Evolutionary conservation across 2,329 filamentous ascomycete genomes (phyloP), one percentile per base, ranked within the genome.

Genomic region (Venturia effusa): DNA sequence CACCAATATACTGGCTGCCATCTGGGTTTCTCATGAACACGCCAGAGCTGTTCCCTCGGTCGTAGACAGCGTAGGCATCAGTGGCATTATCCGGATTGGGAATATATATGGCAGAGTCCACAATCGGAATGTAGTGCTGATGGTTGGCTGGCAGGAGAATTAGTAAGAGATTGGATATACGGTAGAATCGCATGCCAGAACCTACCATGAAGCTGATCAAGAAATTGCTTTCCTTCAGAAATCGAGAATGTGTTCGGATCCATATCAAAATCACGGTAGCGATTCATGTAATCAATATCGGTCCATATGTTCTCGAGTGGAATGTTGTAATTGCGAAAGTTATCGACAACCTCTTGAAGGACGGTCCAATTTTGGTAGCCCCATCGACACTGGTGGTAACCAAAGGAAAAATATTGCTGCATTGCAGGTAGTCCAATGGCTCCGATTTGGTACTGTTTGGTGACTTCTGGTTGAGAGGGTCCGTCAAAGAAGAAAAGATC

Each of bases 341-440:
- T 79, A 59, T 81, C 74, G 39, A 83, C 77, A 13, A 84, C 79
- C 67, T 82, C 82, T 67, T 87, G 81, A 3, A 90, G 71, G 34
- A 84, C 80, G 1, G 83, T 82, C 84, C 88, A 91, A 69, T 89
- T 90, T 45, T 81, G 77, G 72, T 94, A 94, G 0, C 90, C 90
- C 86, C 90, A 94, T 65, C 89, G 82, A 69, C 89, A 93, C 72
- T 95, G 90, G 68, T 95, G 90, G 71, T 83, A 93, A 0, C 91
- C 91, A 66, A 95, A 84, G 0, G 87, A 85, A 80, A 85, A 93
- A 76, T 94, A 94, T 68, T 89, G 86, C 71, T 92, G 88, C 84
- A 93, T 86, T 0, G 86, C 86, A 0, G 90, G 89, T 5, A 89
- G 76, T 0, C 90, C 89, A 61, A 87, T 78, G 62, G 82, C 85